Conservation (phyloP, 441 rosid genomes). For the Melianthus villosus region DNA sequence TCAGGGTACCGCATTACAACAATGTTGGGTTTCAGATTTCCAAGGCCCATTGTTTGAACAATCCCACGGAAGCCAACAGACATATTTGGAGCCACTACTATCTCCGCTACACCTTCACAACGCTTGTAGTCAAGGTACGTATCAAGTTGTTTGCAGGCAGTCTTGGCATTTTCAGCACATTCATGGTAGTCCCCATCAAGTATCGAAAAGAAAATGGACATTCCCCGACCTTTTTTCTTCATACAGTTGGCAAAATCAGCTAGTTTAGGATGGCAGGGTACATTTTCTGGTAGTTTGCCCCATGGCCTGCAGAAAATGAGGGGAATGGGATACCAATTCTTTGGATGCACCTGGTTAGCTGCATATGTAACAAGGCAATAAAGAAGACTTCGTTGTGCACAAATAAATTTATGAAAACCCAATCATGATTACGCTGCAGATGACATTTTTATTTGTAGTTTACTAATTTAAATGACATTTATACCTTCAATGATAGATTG, state of each 20-base stretch:
- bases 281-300: slow-evolving; percentile 96
- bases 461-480: no score
- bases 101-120: slow-evolving; percentile 97
- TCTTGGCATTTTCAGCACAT: slow-evolving; percentile 84
- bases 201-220: slow-evolving; percentile 86
- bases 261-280: slow-evolving; percentile 95
- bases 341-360: slow-evolving; percentile 98
- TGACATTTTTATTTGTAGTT: no score
- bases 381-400: background rate
- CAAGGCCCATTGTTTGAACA: slow-evolving; percentile 95
- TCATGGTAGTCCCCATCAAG: slow-evolving; percentile 91
- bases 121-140: slow-evolving; percentile 82
- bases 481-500: no score
- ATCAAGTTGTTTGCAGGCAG: slow-evolving; percentile 69
- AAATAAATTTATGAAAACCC: background rate
- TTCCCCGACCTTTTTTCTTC: slow-evolving; percentile 99
- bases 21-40: slow-evolving; percentile 91
- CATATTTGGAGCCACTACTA: slow-evolving; percentile 97
- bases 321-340: slow-evolving; percentile 98
- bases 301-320: slow-evolving; percentile 94
- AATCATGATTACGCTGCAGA: no score
- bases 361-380: slow-evolving; percentile 15
- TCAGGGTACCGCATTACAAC: slow-evolving; percentile 97
- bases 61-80: slow-evolving; percentile 91
- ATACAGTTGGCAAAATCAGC: slow-evolving; percentile 97